Evolutionary conservation across 768 basidiomycete species (phyloP), one percentile per base, ranked within the genome.

Genomic region (Lepiota venenata): DNA sequence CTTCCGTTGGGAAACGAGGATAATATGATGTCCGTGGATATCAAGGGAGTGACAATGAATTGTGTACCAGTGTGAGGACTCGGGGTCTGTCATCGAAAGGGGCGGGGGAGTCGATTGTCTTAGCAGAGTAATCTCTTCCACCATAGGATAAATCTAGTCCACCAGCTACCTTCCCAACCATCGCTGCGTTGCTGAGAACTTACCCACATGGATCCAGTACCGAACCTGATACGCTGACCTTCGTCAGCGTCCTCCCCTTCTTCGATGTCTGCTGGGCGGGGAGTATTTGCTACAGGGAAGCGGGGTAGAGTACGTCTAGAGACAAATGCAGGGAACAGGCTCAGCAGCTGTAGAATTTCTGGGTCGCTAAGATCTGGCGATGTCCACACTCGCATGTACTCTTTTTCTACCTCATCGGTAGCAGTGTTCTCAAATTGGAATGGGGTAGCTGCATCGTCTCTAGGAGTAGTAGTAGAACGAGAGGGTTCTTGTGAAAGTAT

Each of bases 151-250:
- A 94, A 83, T 58, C 87, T 76, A 41, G 81, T 81, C 90, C 90
- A 93, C 82, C 84, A 88, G 41, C 81, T 75, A 18, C 92, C 91
- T 63, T 82, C 74, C 83, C 85, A 93, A 10, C 82, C 86, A 25
- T 78, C 75, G 37, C 71, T 69, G 36, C 93, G 83, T 41, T 69
- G 64, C 61, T 78, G 82, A 18, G 75, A 64, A 52, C 89, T 84
- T 25, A 91, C 70, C 85, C 88, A 91, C 81, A 95, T 87, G 44
- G 78, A 74, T 7, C 92, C 92, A n/a, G 92, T 93, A 16, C 92
- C 92, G 65, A 83, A 82, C 27, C 78, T 79, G 55, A 93, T 77
- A 35, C 79, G 78, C 52, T 78, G 79, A 56, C 74, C 75, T 59
- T 82, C 81, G 15, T 66, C 71, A 43, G 79, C 77, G 46, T 82